Evolutionary conservation across 352 stramenopile species (phyloP).

Genomic region (Globisporangium paroecandrum): DNA sequence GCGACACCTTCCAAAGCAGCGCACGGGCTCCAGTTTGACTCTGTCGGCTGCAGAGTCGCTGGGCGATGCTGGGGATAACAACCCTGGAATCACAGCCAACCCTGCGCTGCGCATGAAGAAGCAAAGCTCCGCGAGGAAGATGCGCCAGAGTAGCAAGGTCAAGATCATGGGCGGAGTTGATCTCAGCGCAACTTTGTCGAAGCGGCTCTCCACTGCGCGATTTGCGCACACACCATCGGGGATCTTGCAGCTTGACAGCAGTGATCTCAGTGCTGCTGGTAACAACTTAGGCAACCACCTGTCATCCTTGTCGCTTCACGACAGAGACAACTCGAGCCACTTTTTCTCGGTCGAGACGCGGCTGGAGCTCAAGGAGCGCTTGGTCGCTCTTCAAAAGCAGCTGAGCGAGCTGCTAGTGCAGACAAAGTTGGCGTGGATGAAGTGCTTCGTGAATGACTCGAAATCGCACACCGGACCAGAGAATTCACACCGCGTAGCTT

Average conservation of each 20-base stretch:
- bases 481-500: neutral
- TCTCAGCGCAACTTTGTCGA: neutral
- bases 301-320: constrained; percentile 2
- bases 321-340: constrained; percentile 28
- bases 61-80: neutral
- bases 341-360: constrained; percentile 67
- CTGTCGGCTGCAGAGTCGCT: neutral
- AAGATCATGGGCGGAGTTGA: constrained; percentile 6
- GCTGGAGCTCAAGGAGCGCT: constrained; percentile 41
- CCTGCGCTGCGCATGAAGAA: neutral
- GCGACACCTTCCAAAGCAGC: neutral
- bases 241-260: neutral
- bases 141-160: constrained; percentile 9
- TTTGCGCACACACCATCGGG: neutral
- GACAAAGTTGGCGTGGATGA: constrained; percentile 62
- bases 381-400: constrained; percentile 34
- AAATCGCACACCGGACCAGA: neutral
- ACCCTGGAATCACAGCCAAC: neutral
- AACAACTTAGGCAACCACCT: neutral
- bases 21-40: neutral
- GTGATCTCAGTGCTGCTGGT: neutral
- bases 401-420: constrained; percentile 44
- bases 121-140: neutral
- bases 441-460: constrained; percentile 31
- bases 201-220: neutral